Conservation (phyloP, 176 grass and related monocot genomes). For the Oryza meyeriana region DNA sequence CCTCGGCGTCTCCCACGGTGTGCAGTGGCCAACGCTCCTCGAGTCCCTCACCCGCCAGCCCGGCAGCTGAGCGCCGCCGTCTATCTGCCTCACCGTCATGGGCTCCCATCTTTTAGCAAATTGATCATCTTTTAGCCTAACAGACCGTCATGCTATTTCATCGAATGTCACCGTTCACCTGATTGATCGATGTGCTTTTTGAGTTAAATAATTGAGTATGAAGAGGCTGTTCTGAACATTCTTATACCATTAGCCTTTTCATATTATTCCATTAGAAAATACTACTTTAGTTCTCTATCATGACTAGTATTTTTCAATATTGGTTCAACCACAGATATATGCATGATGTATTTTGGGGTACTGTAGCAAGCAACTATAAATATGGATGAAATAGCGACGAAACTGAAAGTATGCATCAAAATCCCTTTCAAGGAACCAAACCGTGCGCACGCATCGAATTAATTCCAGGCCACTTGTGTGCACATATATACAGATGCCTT, state of each 20-base stretch:
- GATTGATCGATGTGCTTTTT: not conserved
- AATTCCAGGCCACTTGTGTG: not conserved
- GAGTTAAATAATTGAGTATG: not conserved
- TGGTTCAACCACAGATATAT: not conserved
- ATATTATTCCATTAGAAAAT: not conserved
- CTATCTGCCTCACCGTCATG: slow-evolving; percentile 58
- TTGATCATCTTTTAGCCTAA: too few relatives aligned
- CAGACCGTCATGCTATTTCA: too few relatives aligned
- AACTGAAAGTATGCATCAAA: not conserved
- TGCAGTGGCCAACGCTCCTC: slow-evolving; percentile 99
- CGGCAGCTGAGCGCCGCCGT: slow-evolving; percentile 34
- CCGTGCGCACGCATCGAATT: not conserved
- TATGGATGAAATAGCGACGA: not conserved
- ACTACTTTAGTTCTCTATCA: not conserved
- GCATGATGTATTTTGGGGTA: not conserved
- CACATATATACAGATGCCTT: not conserved
- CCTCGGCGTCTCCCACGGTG: slow-evolving; percentile 87
- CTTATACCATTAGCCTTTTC: not conserved
- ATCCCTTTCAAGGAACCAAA: not conserved
- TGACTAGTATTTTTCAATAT: not conserved
- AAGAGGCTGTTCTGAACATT: not conserved
- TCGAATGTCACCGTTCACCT: not conserved
- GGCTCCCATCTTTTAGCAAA: too few relatives aligned
- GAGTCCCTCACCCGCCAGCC: slow-evolving; percentile 67
- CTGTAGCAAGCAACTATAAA: not conserved